phyloP scores from a whole-genome alignment of 352 stramenopile genomes.

The Pythium insidiosum region DNA sequence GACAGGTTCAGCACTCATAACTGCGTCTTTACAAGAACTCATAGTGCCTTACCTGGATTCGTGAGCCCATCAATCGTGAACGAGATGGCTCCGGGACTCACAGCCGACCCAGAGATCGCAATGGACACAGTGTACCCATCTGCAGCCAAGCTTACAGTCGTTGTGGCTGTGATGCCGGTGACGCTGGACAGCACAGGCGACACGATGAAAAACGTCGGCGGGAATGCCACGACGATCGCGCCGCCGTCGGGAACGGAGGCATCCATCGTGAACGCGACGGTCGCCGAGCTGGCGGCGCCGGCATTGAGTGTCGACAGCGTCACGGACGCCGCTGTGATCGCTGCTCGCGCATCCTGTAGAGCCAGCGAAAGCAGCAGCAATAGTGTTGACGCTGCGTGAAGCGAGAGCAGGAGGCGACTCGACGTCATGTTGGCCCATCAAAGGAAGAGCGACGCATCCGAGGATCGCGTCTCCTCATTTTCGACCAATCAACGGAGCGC shows the following conservation, averaged over 20 bases:
- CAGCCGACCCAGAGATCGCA: conserved; percentile 19
- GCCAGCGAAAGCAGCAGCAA: not conserved
- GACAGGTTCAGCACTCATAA: too few relatives aligned
- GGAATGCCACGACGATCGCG: conserved; percentile 39
- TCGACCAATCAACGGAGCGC: too few relatives aligned
- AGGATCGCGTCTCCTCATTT: too few relatives aligned
- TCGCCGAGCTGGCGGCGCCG: conserved; percentile 21
- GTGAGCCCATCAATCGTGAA: conserved; percentile 49
- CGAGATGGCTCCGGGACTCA: conserved; percentile 17
- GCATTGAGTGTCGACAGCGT: conserved; percentile 15
- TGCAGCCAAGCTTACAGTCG: conserved; percentile 17
- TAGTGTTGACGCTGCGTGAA: too few relatives aligned
- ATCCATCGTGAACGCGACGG: conserved; percentile 28
- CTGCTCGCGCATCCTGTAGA: conserved; percentile 4
- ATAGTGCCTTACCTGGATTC: conserved; percentile 35
- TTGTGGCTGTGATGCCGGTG: conserved; percentile 18
- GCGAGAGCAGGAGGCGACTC: too few relatives aligned
- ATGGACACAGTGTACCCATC: conserved; percentile 22
- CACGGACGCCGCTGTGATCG: conserved; percentile 26
- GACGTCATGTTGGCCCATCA: too few relatives aligned
- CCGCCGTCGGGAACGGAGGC: conserved; percentile 27
- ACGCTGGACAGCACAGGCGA: conserved; percentile 12
- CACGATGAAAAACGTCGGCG: conserved; percentile 34
- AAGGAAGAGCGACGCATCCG: too few relatives aligned
- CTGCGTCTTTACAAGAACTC: too few relatives aligned